Conservation (phyloP, 441 rosid species). For the Metrosideros polymorpha region DNA sequence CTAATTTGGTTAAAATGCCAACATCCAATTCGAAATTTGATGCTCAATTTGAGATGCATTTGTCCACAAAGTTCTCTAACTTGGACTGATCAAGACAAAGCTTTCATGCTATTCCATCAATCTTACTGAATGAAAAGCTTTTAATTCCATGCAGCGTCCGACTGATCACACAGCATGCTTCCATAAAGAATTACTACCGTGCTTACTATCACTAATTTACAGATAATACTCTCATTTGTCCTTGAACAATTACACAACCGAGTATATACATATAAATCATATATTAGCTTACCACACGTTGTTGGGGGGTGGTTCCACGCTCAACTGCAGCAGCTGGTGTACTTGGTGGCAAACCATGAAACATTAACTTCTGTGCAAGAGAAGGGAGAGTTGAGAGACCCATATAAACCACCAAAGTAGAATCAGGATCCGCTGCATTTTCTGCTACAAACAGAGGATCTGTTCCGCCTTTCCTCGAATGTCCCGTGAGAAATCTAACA, state of each 20-base stretch:
- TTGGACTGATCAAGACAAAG: neutral
- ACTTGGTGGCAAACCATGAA: constrained; percentile 62
- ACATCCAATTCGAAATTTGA: neutral
- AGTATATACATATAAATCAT: neutral
- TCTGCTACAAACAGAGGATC: constrained; percentile 89
- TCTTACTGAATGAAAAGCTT: neutral
- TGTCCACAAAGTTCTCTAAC: neutral
- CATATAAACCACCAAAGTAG: constrained; percentile 93
- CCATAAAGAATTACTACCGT: neutral
- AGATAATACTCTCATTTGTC: neutral
- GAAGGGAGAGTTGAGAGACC: constrained; percentile 90
- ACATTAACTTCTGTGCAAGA: constrained; percentile 67
- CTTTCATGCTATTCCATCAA: neutral
- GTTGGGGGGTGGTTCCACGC: constrained; percentile 85
- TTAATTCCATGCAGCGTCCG: neutral
- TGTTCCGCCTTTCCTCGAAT: constrained; percentile 79
- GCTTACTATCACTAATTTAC: neutral
- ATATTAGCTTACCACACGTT: constrained; percentile 55
- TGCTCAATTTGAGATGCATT: neutral
- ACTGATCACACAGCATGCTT: neutral
- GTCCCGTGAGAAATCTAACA: constrained; percentile 88
- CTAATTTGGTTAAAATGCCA: neutral
- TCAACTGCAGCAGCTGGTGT: constrained; percentile 90
- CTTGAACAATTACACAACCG: neutral
- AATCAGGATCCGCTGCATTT: constrained; percentile 81